Base-by-base conservation (phyloP, 129 eudicot genomes). In the Cynara cardunculus region DNA sequence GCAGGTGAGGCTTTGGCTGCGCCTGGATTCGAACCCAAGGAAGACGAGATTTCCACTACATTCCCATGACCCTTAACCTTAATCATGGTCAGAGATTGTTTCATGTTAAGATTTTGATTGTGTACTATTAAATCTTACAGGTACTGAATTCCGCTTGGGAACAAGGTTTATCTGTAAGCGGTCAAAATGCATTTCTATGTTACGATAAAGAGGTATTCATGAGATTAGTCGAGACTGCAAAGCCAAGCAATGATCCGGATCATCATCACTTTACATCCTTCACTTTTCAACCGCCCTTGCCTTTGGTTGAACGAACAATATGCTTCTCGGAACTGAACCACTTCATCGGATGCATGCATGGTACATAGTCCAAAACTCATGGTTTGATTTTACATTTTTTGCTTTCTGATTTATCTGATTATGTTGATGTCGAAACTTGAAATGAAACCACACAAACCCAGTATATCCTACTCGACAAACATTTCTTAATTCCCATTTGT, bases 141-240 rank as follows among this genome's bases (percentile, higher is more conserved):
- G 83, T 88, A 80, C 25, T 91, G 61, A 88, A 83, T 80, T 71
- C 87, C 6, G 96, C 87, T 5, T 91, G 96, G 96, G 96, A 88
- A 53, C 18, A 25, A 75, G 91, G 88, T 21, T 64, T 89, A 32
- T 19, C 59, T 72, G 86, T 91, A 73, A 86, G 87, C 0, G 89
- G 92, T 59, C 85, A 91, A 73, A 88, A 81, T 83, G 86, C 88
- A 35, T 69, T 67, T 73, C 83, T 88, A 46, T 85, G 90, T 59
- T 87, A 77, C 28, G 89, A 88, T 80, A 81, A 82, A 85, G 87
- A 83, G 75, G 86, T 81, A 59, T 86, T 75, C 74, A 85, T 71
- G 84, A 86, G 80, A 81, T 74, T 91, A 68, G 75, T 88, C 21
- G 91, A 91, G 78, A 85, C 68, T 78, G 85, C 91, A 66, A 91